Base-by-base conservation (phyloP, 2,329 filamentous ascomycete species). In the Trichoderma breve region DNA sequence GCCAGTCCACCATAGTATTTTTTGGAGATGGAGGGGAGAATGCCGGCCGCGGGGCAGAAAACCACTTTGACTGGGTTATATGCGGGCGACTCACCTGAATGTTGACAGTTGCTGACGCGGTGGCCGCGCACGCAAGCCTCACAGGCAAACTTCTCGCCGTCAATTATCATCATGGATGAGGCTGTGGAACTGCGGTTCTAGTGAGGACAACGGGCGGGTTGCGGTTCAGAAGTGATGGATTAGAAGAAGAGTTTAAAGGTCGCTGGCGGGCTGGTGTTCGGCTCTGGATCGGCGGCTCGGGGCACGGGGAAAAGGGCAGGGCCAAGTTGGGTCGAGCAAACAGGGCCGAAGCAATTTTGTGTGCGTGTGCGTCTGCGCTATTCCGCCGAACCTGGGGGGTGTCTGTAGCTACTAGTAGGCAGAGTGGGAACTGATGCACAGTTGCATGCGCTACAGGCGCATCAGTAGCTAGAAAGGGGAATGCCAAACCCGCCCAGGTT, bases 111-210 rank as follows among this genome's bases (percentile, higher is more conserved):
- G 91, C 95, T 98, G 81, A 99, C 96, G 81, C 96, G 93, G 86
- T 99, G 96, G 81, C 96, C 96, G 84, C 96, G 93, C 82, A 99
- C 94, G 86, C 96, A 99, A 85, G 95, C 95, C 86, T 97, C 93
- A 87, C 95, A 98, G 84, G 95, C 95, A 86, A 90, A 98, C 87
- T 98, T 98, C 86, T 97, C 94, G 83, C 95, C 95, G 87, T 97
- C 91, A 82, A 95, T 93, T 82, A 95, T 87, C 93, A 95, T 95
- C 74, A 78, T 71, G 71, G 43, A 51, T 51, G 36, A 39, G 21
- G 18, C n/a, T 67, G 64, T 53, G 32, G 66, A 34, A 39, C 18
- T 26, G 66, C 39, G 55, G 36, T 61, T 28, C n/a, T 12, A 21
- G 21, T 26, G 53, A 58, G 53, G 53, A 24, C 36, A n/a, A 21